Percentiles rank a stretch among this genome's conserved stretches.
Evolutionary conservation across 2,329 filamentous ascomycete genomes (phyloP).

Genomic region (Colletotrichum simmondsii): DNA sequence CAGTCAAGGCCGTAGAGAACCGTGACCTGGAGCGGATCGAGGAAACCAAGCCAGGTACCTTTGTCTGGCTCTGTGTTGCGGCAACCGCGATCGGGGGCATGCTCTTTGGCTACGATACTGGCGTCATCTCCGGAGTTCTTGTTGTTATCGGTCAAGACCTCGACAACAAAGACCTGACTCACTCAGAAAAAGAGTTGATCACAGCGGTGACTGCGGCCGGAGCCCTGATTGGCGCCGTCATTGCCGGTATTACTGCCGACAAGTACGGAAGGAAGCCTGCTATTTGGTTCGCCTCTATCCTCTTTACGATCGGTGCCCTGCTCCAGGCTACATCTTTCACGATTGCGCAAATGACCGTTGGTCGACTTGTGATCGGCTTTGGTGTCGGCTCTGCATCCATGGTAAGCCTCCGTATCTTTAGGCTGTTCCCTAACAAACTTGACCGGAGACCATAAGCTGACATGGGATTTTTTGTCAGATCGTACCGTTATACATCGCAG

Average conservation of each 20-base stretch:
- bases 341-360: slow-evolving; percentile 37
- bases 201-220: slow-evolving; percentile 37
- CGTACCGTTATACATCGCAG: slow-evolving; percentile 38
- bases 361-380: slow-evolving; percentile 44
- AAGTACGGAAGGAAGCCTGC: slow-evolving; percentile 36
- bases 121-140: slow-evolving; percentile 59
- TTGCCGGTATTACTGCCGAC: slow-evolving; percentile 38
- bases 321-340: slow-evolving; percentile 36
- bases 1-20: slow-evolving; percentile 15
- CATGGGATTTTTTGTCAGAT: neutral
- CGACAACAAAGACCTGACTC: slow-evolving; percentile 62
- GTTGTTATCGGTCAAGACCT: slow-evolving; percentile 54
- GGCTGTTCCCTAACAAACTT: no score
- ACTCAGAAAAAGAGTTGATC: slow-evolving; percentile 50
- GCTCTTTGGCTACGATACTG: slow-evolving; percentile 56
- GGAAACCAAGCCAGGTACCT: slow-evolving; percentile 38
- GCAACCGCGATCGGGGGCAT: slow-evolving; percentile 42
- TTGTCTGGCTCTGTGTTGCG: slow-evolving; percentile 42
- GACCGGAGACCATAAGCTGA: no score
- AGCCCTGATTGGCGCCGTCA: slow-evolving; percentile 37
- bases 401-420: slow-evolving; percentile 39
- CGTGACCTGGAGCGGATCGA: slow-evolving; percentile 36
- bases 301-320: slow-evolving; percentile 38
- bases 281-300: slow-evolving; percentile 23
- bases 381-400: slow-evolving; percentile 55